Percentiles rank a stretch among this genome's conserved stretches.
phyloP scores from a whole-genome alignment of 1,139 yeast genomes.

The Kurtzmaniella quercitrusa region DNA sequence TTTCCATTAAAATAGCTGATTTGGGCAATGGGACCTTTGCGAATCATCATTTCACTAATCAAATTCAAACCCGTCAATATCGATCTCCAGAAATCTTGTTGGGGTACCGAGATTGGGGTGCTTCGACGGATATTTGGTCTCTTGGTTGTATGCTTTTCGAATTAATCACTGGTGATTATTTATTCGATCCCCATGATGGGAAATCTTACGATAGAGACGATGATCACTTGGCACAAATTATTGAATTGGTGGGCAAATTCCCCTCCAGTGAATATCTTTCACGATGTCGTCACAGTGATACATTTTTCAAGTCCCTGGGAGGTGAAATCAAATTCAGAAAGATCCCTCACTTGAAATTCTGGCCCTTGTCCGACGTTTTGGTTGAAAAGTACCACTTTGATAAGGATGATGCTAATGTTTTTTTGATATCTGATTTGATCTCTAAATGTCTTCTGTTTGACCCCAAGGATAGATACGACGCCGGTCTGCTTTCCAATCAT shows the following conservation, averaged over 20 bases:
- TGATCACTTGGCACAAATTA: conserved; percentile 80
- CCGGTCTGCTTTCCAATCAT: conserved; percentile 36
- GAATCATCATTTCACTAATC: conserved; percentile 70
- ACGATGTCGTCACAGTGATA: conserved; percentile 48
- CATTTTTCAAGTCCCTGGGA: conserved; percentile 43
- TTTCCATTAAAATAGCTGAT: conserved; percentile 66
- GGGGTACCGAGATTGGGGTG: conserved; percentile 74
- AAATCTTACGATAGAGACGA: conserved; percentile 65
- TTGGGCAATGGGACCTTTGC: conserved; percentile 83
- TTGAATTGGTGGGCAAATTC: conserved; percentile 59
- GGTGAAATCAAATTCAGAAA: conserved; percentile 42
- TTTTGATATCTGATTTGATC: conserved; percentile 33
- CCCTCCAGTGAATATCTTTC: conserved; percentile 48
- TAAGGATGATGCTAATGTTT: conserved; percentile 26
- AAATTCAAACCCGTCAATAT: conserved; percentile 84
- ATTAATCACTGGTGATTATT: conserved; percentile 76
- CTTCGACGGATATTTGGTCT: conserved; percentile 81
- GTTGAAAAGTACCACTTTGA: conserved; percentile 50
- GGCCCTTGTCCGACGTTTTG: conserved; percentile 66
- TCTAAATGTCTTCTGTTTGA: conserved; percentile 33
- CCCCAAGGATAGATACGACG: conserved; percentile 35
- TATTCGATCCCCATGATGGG: conserved; percentile 78
- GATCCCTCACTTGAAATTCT: conserved; percentile 60
- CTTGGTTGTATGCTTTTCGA: conserved; percentile 80
- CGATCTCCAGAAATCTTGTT: conserved; percentile 74